These are phyloP conservation scores for Dryas integrifolia DNA, from an alignment of 331 rosid genomes.

Conservation along the genomic window DNA sequence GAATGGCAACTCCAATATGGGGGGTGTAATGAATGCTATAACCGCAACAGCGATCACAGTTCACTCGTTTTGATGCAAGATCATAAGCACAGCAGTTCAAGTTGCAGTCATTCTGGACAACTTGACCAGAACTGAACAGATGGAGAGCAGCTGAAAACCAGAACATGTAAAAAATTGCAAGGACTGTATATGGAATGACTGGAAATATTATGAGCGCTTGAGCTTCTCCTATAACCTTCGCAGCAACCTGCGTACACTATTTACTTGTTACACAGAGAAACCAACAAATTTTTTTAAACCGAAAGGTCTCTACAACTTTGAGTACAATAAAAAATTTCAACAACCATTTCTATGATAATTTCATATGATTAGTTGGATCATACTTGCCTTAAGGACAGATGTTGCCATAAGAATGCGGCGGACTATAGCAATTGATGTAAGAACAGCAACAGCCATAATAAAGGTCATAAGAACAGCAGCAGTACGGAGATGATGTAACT, in stretches of 20 bases:
- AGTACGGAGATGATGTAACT: constrained; percentile 73
- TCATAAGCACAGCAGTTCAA: constrained; percentile 87
- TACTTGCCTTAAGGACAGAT: constrained; percentile 91
- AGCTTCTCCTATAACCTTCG: constrained; percentile 97
- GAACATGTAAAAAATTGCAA: constrained; percentile 88
- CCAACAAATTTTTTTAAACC: not conserved
- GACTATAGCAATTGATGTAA: constrained; percentile 87
- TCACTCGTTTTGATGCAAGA: constrained; percentile 67
- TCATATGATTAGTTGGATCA: constrained; percentile 3
- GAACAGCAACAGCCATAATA: constrained; percentile 70
- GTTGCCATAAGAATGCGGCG: constrained; percentile 99
- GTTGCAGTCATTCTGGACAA: constrained; percentile 80
- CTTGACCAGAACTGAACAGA: constrained; percentile 91
- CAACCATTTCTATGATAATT: not conserved
- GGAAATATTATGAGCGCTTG: constrained; percentile 91
- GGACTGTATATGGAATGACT: constrained; percentile 66
- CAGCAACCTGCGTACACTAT: constrained; percentile 69
- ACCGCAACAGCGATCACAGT: constrained; percentile 89
- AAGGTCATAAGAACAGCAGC: constrained; percentile 79
- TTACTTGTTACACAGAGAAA: not conserved
- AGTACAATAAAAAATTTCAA: not conserved
- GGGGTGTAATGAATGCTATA: constrained; percentile 87
- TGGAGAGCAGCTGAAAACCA: constrained; percentile 95
- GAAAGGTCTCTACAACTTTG: not conserved
- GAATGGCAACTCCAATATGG: constrained; percentile 83